Evolutionary conservation across 2,329 filamentous ascomycete genomes (phyloP).

Genomic region (Ophiostoma pallidulum): DNA sequence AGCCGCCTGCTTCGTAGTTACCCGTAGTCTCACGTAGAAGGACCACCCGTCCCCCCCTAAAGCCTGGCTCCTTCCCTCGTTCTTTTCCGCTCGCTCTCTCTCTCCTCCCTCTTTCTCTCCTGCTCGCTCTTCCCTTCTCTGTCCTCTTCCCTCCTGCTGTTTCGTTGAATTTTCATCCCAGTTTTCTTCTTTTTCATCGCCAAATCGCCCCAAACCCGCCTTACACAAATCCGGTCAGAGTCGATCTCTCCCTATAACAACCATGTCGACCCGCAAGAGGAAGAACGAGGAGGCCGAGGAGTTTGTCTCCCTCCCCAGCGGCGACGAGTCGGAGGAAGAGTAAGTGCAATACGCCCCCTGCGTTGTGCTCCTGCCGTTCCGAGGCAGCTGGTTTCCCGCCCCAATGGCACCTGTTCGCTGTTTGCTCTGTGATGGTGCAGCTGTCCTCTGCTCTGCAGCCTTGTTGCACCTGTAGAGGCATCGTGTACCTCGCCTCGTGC

Average conservation of each 20-base stretch:
- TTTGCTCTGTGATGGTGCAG: too few species aligned
- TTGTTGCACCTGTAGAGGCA: background rate
- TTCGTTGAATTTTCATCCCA: slow-evolving; percentile 10
- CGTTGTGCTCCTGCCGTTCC: too few species aligned
- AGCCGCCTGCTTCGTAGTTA: slow-evolving; percentile 6
- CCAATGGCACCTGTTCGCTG: too few species aligned
- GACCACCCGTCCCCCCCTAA: slow-evolving; percentile 5
- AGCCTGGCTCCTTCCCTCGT: slow-evolving; percentile 1
- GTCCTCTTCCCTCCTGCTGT: slow-evolving; percentile 6
- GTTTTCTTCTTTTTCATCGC: background rate
- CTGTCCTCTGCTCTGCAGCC: slow-evolving; percentile 13
- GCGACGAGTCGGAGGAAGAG: slow-evolving; percentile 44
- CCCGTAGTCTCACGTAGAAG: slow-evolving; percentile 12
- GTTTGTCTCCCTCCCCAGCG: slow-evolving; percentile 45
- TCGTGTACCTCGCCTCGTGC: background rate
- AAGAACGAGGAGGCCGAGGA: slow-evolving; percentile 45
- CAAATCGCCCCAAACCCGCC: slow-evolving; percentile 1
- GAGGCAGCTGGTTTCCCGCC: too few species aligned
- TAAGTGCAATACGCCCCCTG: too few species aligned
- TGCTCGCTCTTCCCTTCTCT: slow-evolving; percentile 17
- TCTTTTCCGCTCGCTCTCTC: background rate
- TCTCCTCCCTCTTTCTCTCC: slow-evolving; percentile 5
- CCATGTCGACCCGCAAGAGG: slow-evolving; percentile 44
- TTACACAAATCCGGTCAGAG: background rate
- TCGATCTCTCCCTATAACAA: slow-evolving; percentile 11